Evolutionary conservation across 257 asterid species (phyloP).

Genomic region (Leonotis leonurus): DNA sequence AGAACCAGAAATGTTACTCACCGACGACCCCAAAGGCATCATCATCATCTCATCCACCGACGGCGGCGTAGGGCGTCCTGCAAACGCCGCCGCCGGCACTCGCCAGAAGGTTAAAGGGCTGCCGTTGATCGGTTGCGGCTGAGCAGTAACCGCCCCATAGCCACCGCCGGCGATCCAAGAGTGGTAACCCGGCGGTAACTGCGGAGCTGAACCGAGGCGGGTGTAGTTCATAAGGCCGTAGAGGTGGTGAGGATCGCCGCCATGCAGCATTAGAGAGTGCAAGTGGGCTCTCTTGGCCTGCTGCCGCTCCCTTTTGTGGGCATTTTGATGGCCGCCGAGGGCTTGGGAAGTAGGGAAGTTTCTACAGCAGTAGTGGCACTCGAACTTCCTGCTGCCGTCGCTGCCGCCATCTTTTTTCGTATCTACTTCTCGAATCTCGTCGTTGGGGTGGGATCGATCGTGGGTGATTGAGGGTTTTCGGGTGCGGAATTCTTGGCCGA

Average conservation of each 20-base stretch:
- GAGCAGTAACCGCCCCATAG: conserved; percentile 22
- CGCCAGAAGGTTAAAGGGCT: conserved; percentile 68
- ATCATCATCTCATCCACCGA: conserved; percentile 27
- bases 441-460: conserved; percentile 6
- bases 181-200: conserved; percentile 21
- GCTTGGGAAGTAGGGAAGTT: conserved; percentile 96
- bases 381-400: conserved; percentile 39
- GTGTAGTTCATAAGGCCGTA: conserved; percentile 50
- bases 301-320: conserved; percentile 86
- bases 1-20: conserved; percentile 14
- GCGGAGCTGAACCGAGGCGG: conserved; percentile 27
- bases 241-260: conserved; percentile 35
- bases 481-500: conserved; percentile 68
- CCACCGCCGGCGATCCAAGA: conserved; percentile 26
- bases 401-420: background rate
- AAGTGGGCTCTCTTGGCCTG: conserved; percentile 73
- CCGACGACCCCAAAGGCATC: conserved; percentile 19
- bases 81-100: conserved; percentile 16
- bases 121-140: conserved; percentile 52
- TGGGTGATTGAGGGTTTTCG: background rate
- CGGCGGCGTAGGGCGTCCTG: too few species aligned
- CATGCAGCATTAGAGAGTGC: conserved; percentile 60
- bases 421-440: background rate
- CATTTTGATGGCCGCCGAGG: conserved; percentile 92
- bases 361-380: conserved; percentile 82